Conservation (phyloP, 768 basidiomycete genomes). For the Suillus alpinus region DNA sequence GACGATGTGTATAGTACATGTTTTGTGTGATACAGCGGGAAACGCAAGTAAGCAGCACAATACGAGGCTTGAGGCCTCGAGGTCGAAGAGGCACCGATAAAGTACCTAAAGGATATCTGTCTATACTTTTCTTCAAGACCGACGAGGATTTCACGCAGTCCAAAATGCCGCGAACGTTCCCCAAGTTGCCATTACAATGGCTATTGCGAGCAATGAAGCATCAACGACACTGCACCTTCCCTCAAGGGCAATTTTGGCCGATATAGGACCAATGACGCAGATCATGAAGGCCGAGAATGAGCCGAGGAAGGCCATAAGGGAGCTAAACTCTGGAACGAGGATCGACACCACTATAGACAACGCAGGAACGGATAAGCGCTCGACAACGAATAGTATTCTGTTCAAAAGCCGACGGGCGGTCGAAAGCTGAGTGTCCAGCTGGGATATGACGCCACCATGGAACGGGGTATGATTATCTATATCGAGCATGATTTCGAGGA, state of each 20-base stretch:
- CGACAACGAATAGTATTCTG: conserved; percentile 43
- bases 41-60: not conserved
- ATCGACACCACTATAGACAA: conserved; percentile 70
- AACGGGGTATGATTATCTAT: conserved; percentile 42
- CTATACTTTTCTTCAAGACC: not conserved
- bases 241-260: conserved; percentile 62
- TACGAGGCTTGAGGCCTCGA: not conserved
- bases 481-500: conserved; percentile 75
- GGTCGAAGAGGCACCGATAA: too few species aligned
- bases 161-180: conserved; percentile 69
- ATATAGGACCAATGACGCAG: conserved; percentile 74
- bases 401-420: conserved; percentile 25
- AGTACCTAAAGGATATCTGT: not conserved
- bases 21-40: not conserved
- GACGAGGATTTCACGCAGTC: conserved; percentile 22
- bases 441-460: conserved; percentile 23
- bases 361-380: conserved; percentile 56
- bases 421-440: conserved; percentile 16
- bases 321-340: conserved; percentile 73
- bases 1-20: not conserved
- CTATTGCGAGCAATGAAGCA: conserved; percentile 47
- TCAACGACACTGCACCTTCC: conserved; percentile 52
- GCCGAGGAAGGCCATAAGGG: conserved; percentile 87
- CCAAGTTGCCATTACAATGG: conserved; percentile 69
- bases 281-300: conserved; percentile 81